phyloP scores from a whole-genome alignment of 768 basidiomycete species.

The Lactarius akahatsu region DNA sequence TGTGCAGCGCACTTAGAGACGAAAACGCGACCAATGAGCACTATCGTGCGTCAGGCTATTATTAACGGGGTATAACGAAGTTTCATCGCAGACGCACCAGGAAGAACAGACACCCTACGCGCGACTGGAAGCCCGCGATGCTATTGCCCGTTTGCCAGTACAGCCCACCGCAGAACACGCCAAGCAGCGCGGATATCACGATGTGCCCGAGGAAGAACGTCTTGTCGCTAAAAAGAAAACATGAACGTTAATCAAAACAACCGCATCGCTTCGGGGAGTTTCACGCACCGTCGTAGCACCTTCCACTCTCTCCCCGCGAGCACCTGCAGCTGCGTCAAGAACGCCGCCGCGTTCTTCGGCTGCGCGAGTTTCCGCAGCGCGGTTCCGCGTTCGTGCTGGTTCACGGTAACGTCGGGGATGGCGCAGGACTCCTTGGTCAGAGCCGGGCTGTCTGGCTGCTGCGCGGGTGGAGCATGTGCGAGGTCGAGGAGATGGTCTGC shows the following conservation, averaged over 20 bases:
- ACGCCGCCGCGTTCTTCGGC: slow-evolving; percentile 63
- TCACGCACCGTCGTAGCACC: slow-evolving; percentile 61
- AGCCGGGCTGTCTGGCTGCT: slow-evolving; percentile 42
- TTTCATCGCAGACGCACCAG: slow-evolving; percentile 45
- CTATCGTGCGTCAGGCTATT: slow-evolving; percentile 37
- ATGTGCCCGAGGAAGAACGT: slow-evolving; percentile 81
- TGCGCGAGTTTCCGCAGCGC: slow-evolving; percentile 17
- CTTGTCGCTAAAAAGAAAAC: slow-evolving; percentile 58
- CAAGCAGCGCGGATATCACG: slow-evolving; percentile 64
- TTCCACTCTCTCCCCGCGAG: slow-evolving; percentile 86
- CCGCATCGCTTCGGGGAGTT: background rate
- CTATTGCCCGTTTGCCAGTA: slow-evolving; percentile 78
- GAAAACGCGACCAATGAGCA: slow-evolving; percentile 92
- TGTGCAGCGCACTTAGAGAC: slow-evolving; percentile 85
- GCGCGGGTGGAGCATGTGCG: slow-evolving; percentile 62
- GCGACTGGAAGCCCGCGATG: slow-evolving; percentile 91
- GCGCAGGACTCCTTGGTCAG: slow-evolving; percentile 5
- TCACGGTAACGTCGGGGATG: background rate
- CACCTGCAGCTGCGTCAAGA: slow-evolving; percentile 86
- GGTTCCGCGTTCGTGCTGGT: slow-evolving; percentile 18
- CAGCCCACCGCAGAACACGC: slow-evolving; percentile 87
- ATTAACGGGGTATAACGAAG: background rate
- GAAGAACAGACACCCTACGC: slow-evolving; percentile 95
- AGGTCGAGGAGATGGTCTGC: slow-evolving; percentile 92
- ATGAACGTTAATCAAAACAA: slow-evolving; percentile 1